These are phyloP conservation scores for Lanzia echinophila DNA, from an alignment of 2,329 filamentous ascomycete species.

Conservation along the genomic window DNA sequence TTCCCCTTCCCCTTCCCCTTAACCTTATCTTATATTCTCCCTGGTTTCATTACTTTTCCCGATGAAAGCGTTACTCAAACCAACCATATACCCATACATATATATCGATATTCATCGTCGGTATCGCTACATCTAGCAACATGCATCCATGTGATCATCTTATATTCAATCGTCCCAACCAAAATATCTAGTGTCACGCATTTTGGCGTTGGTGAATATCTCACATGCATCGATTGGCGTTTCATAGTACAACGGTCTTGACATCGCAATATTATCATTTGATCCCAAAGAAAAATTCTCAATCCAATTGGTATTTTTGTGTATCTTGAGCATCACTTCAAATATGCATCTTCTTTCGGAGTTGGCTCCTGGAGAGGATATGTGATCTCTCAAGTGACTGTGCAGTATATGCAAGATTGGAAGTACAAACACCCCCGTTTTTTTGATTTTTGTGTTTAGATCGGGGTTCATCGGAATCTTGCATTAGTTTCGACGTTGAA, in stretches of 20 bases:
- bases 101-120: neutral
- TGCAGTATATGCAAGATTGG: slow-evolving; percentile 7
- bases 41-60: no score
- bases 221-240: neutral
- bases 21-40: no score
- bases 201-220: neutral
- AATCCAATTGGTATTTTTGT: neutral
- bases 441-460: neutral
- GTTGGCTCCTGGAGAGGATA: neutral
- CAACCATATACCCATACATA: no score
- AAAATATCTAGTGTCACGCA: neutral
- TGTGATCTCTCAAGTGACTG: neutral
- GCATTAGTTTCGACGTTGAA: slow-evolving; percentile 5
- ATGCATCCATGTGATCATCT: neutral
- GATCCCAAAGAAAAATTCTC: neutral
- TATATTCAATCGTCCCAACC: neutral
- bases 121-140: neutral
- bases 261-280: neutral
- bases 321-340: neutral
- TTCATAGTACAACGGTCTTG: neutral
- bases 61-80: no score
- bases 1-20: no score
- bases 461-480: neutral
- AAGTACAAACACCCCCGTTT: slow-evolving; percentile 1
- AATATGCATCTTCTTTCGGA: neutral